These are phyloP conservation scores for Cutaneotrichosporon sp. DNA, from an alignment of 1,284 basidiomycete species.

Conservation along the genomic window DNA sequence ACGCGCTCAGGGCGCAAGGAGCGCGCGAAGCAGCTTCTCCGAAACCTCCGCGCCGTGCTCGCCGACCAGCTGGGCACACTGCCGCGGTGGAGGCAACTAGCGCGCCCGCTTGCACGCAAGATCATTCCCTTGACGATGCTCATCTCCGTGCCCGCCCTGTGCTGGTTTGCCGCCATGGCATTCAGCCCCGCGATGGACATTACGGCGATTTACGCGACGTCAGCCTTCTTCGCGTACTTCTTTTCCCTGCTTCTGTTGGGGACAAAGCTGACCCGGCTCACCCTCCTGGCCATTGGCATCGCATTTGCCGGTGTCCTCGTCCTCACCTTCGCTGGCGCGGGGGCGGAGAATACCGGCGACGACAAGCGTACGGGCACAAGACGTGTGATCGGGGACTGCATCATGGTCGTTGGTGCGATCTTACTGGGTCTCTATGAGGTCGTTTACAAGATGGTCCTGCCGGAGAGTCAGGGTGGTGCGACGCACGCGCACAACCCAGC, in stretches of 20 bases:
- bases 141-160: conserved; percentile 34
- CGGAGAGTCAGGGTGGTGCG: conserved; percentile 40
- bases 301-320: conserved; percentile 46
- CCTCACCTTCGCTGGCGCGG: conserved; percentile 32
- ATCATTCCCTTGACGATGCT: conserved; percentile 34
- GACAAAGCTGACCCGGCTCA: conserved; percentile 35
- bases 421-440: conserved; percentile 48
- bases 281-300: conserved; percentile 37
- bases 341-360: not conserved
- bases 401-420: conserved; percentile 47
- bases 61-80: conserved; percentile 17
- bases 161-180: conserved; percentile 42
- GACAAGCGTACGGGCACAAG: conserved; percentile 11
- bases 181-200: conserved; percentile 38
- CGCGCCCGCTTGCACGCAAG: conserved; percentile 21
- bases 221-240: conserved; percentile 39
- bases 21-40: conserved; percentile 10
- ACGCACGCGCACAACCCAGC: conserved; percentile 4
- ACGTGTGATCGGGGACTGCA: conserved; percentile 40
- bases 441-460: conserved; percentile 47
- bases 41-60: conserved; percentile 15
- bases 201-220: conserved; percentile 43
- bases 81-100: conserved; percentile 28
- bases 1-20: not conserved
- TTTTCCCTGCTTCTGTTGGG: conserved; percentile 43